Percentiles rank a stretch among this genome's conserved stretches.
Conservation (phyloP, 2,329 filamentous ascomycete genomes). For the Exophiala alcalophila region DNA sequence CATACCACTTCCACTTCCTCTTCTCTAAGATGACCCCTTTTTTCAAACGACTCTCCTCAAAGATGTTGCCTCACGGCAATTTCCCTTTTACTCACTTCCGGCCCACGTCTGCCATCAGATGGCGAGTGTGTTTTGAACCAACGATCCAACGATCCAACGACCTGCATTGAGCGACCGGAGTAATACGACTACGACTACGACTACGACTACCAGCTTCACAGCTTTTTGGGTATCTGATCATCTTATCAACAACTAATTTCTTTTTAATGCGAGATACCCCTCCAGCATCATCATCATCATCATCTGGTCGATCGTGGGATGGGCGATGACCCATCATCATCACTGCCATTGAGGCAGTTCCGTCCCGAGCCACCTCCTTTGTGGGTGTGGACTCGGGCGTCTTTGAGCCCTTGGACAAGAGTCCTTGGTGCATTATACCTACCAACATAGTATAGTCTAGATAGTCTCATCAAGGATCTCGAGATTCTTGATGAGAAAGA, state of each 20-base stretch:
- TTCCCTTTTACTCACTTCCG: conserved; percentile 11
- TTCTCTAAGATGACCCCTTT: conserved; percentile 2
- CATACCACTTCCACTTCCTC: neutral
- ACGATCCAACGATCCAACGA: neutral
- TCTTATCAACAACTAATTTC: neutral
- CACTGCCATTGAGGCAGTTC: conserved; percentile 11
- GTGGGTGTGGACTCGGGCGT: conserved; percentile 10
- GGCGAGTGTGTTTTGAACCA: conserved; percentile 6
- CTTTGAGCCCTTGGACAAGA: conserved; percentile 17
- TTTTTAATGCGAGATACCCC: conserved; percentile 9
- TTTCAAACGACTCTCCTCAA: conserved; percentile 20
- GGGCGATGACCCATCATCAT: neutral
- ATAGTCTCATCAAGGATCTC: conserved; percentile 4
- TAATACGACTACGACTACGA: neutral
- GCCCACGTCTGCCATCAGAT: neutral
- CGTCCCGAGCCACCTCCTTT: conserved; percentile 8
- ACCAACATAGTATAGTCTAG: neutral
- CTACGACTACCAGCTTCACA: neutral
- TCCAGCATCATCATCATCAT: neutral
- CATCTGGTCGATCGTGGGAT: neutral
- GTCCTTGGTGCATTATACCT: conserved; percentile 15
- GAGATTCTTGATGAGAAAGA: conserved; percentile 4
- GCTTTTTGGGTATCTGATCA: conserved; percentile 5
- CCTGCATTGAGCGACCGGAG: conserved; percentile 14
- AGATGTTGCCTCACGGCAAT: conserved; percentile 27